Conservation (phyloP, 1,284 basidiomycete genomes). For the Rhizoctonia solani region DNA sequence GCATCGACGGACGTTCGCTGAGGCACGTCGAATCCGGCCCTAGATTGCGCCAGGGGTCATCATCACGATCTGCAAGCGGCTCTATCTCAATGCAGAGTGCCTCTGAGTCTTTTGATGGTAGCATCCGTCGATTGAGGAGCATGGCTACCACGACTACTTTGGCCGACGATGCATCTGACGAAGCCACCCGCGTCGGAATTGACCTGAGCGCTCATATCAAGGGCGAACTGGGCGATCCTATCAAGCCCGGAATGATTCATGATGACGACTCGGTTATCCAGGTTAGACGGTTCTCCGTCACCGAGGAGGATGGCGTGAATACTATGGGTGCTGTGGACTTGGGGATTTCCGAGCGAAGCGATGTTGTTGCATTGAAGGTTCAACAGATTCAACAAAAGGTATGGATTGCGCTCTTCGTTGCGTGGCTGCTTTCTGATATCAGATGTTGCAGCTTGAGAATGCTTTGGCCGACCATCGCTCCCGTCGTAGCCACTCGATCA, state of each 20-base stretch:
- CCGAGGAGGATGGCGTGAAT: slow-evolving; percentile 55
- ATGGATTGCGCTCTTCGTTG: slow-evolving; percentile 37
- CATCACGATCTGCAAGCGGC: slow-evolving; percentile 14
- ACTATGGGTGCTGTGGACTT: slow-evolving; percentile 81
- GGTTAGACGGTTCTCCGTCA: slow-evolving; percentile 63
- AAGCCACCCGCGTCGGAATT: slow-evolving; percentile 18
- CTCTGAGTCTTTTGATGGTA: slow-evolving; percentile 3
- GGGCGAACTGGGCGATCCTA: too few species aligned
- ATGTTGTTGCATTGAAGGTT: slow-evolving; percentile 81
- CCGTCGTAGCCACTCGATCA: slow-evolving; percentile 27
- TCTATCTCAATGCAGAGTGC: slow-evolving; percentile 6
- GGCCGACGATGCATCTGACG: slow-evolving; percentile 51
- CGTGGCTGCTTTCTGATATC: slow-evolving; percentile 32
- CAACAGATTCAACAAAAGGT: slow-evolving; percentile 83
- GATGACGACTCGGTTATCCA: slow-evolving; percentile 50
- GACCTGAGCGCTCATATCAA: slow-evolving; percentile 23
- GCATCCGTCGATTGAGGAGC: slow-evolving; percentile 13
- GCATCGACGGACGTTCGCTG: background rate
- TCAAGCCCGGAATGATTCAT: slow-evolving; percentile 42
- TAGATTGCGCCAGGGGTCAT: slow-evolving; percentile 13
- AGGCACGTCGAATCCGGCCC: slow-evolving; percentile 19
- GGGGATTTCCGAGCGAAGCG: slow-evolving; percentile 78
- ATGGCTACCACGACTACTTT: slow-evolving; percentile 50
- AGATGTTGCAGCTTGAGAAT: slow-evolving; percentile 62
- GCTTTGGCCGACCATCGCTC: slow-evolving; percentile 55